Base-by-base conservation (phyloP, 345 rosid genomes). In the Gynandropsis gynandra region DNA sequence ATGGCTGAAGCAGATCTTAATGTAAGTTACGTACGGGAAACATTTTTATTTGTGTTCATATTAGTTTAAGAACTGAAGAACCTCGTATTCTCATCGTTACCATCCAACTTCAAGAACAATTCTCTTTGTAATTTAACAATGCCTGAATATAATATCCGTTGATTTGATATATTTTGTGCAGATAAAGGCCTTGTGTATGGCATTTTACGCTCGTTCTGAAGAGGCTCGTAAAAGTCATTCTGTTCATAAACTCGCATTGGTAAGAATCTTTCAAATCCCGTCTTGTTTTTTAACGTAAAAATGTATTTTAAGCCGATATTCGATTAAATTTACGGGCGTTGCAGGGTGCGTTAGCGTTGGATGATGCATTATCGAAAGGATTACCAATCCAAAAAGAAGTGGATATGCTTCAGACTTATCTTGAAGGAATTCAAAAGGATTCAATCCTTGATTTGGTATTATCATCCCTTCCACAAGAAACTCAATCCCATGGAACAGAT, bases 191-290 rank as follows among this genome's bases (percentile, higher is more conserved):
- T 65, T 92, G 66, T 75, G 86, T 69, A 77, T 85, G 95, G 96
- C 98, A 58, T 92, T 92, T 73, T 87, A 79, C 69, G 98, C 95
- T 1, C 81, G 88, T 57, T 87, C 95, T 50, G 95, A 87, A 74
- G 97, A 84, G 72, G 85, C 95, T 48, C 88, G 86, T 36, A 81
- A 81, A 68, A 85, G 79, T 71, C 85, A 87, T 75, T 87, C 88
- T 60, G 83, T 79, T 75, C 95, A 87, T 75, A 92, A 81, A 81
- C 95, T 92, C 61, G 88, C 96, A 52, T 64, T 82, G 86, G 98
- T 92, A 75, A 72, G 52, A 47, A 46, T 58, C 29, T 17, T 12
- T n/a, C n/a, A n/a, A n/a, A n/a, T n/a, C n/a, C n/a, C n/a, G n/a
- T n/a, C n/a, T n/a, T n/a, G n/a, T n/a, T n/a, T n/a, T n/a, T n/a